phyloP scores from a whole-genome alignment of 1,284 basidiomycete genomes.

The Ganoderma multipileum region DNA sequence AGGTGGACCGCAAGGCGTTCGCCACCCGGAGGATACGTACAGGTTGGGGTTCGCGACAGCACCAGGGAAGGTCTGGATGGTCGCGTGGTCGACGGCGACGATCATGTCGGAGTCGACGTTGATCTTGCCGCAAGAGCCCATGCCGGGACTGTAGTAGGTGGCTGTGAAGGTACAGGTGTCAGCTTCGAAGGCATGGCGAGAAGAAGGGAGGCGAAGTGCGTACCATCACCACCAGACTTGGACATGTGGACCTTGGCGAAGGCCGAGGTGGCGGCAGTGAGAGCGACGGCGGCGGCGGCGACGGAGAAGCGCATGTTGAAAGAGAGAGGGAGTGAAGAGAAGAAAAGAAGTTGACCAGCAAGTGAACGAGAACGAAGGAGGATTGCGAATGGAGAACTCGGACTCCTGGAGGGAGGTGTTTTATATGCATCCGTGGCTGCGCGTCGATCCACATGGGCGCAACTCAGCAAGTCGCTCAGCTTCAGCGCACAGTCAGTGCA shows the following conservation, averaged over 20 bases:
- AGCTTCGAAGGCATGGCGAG: neutral
- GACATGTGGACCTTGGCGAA: neutral
- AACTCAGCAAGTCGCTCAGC: no score
- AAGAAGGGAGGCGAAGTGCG: neutral
- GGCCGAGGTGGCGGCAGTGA: neutral
- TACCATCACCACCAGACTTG: conserved; percentile 1
- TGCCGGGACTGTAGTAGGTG: conserved; percentile 29
- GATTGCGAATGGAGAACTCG: conserved; percentile 16
- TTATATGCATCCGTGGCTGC: neutral
- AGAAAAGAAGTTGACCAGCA: neutral
- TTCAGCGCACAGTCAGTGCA: neutral
- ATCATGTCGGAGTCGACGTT: conserved; percentile 32
- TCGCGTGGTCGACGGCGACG: conserved; percentile 25
- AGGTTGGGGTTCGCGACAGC: conserved; percentile 28
- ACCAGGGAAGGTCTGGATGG: conserved; percentile 30
- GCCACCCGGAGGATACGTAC: conserved; percentile 16
- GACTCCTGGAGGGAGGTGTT: neutral
- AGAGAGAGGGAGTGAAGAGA: neutral
- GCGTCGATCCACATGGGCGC: neutral
- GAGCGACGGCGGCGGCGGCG: neutral
- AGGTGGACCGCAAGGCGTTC: neutral
- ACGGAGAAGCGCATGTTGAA: conserved; percentile 2
- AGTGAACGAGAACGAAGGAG: conserved; percentile 5
- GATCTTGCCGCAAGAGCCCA: conserved; percentile 29
- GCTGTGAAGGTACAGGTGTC: neutral